These are phyloP conservation scores for Chlorella ohadii DNA, from an alignment of 139 green algal species.

Conservation along the genomic window DNA sequence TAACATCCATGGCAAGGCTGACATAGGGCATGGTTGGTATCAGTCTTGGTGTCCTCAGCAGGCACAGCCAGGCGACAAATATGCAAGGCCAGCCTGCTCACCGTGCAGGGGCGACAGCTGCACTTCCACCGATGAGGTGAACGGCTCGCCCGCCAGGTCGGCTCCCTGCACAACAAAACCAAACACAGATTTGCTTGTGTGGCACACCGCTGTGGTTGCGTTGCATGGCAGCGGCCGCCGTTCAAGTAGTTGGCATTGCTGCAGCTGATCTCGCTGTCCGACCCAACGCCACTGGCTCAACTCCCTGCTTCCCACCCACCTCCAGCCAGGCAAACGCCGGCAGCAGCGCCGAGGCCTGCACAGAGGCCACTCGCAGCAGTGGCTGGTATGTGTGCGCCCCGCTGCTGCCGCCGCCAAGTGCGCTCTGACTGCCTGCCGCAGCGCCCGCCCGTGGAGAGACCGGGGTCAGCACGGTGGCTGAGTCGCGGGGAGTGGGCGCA, in stretches of 20 bases:
- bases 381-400: slow-evolving; percentile 19
- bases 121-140: slow-evolving; percentile 30
- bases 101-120: slow-evolving; percentile 12
- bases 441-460: too few relatives aligned
- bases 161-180: slow-evolving; percentile 33
- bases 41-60: too few relatives aligned
- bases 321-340: slow-evolving; percentile 49
- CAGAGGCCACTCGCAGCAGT: slow-evolving; percentile 18
- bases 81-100: background rate
- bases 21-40: too few relatives aligned
- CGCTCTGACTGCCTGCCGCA: background rate
- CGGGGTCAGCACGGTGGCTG: background rate
- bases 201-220: too few relatives aligned
- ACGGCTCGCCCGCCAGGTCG: slow-evolving; percentile 28
- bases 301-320: background rate
- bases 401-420: background rate
- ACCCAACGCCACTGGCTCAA: background rate
- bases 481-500: background rate
- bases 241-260: too few relatives aligned
- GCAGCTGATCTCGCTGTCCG: too few relatives aligned
- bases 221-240: too few relatives aligned
- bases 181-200: too few relatives aligned
- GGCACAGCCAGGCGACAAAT: too few relatives aligned
- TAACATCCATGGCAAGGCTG: too few relatives aligned
- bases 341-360: slow-evolving; percentile 26